A percentile compares a stretch with the other conserved stretches of the same genome.
Evolutionary conservation across 768 basidiomycete genomes (phyloP).

Genomic region (Pilatotrama ljubarskyi): DNA sequence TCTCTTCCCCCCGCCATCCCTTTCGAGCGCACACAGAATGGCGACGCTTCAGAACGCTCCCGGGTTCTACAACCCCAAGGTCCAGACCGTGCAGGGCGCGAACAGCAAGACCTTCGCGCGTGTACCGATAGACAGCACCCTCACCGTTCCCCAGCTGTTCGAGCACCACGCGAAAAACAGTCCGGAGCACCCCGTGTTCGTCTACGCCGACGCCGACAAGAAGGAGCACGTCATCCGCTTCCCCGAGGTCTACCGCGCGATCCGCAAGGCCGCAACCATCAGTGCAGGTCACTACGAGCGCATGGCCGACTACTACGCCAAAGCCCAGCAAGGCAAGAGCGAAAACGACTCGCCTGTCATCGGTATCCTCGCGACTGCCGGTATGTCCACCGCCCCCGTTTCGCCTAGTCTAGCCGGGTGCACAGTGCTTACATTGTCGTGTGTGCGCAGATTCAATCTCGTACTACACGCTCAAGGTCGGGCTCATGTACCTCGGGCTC

Average conservation of each 20-base stretch:
- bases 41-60: slow-evolving; percentile 4
- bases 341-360: slow-evolving; percentile 24
- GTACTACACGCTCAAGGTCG: slow-evolving; percentile 21
- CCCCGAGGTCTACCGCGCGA: slow-evolving; percentile 29
- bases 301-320: slow-evolving; percentile 1
- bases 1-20: background rate
- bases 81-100: slow-evolving; percentile 28
- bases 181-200: slow-evolving; percentile 36
- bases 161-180: slow-evolving; percentile 37
- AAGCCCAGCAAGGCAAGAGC: slow-evolving; percentile 1
- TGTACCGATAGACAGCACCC: slow-evolving; percentile 36
- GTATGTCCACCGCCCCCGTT: background rate
- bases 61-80: slow-evolving; percentile 11
- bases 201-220: slow-evolving; percentile 23
- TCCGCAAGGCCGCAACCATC: slow-evolving; percentile 29
- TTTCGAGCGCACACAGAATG: background rate
- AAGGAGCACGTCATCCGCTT: slow-evolving; percentile 25
- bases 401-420: no score
- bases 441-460: slow-evolving; percentile 27
- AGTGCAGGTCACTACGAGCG: slow-evolving; percentile 15
- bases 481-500: slow-evolving; percentile 26
- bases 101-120: slow-evolving; percentile 32
- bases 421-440: no score
- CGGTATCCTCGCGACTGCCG: slow-evolving; percentile 25
- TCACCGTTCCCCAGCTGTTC: slow-evolving; percentile 36